A percentile compares a stretch with the other conserved stretches of the same genome.
Evolutionary conservation across 2,329 filamentous ascomycete species (phyloP).

Genomic region (Helminthosporium solani): DNA sequence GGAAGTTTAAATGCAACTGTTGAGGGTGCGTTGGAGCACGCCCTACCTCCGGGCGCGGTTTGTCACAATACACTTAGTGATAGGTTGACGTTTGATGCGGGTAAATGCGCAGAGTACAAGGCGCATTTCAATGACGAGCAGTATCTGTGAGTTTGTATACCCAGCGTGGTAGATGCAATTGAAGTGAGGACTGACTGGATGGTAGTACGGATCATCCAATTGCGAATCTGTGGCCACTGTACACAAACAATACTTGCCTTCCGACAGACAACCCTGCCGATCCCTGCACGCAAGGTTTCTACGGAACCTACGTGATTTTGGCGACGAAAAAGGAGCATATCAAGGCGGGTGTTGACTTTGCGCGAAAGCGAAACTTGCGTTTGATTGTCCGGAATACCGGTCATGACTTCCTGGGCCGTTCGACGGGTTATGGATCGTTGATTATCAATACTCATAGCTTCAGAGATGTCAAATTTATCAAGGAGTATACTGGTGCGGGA

Average conservation of each 20-base stretch:
- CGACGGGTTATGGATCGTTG: slow-evolving; percentile 35
- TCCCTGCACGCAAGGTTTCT: slow-evolving; percentile 35
- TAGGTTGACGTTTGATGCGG: slow-evolving; percentile 24
- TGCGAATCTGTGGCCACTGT: slow-evolving; percentile 35
- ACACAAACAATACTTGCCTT: slow-evolving; percentile 39
- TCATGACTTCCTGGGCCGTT: slow-evolving; percentile 41
- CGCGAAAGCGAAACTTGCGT: slow-evolving; percentile 32
- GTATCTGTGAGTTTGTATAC: slow-evolving; percentile 27
- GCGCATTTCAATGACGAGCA: slow-evolving; percentile 33
- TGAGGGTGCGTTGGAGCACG: slow-evolving; percentile 26
- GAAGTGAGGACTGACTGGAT: slow-evolving; percentile 2
- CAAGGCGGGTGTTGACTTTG: slow-evolving; percentile 38
- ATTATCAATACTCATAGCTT: slow-evolving; percentile 43
- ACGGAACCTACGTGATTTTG: slow-evolving; percentile 36
- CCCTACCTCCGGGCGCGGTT: slow-evolving; percentile 31
- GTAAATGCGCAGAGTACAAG: slow-evolving; percentile 27
- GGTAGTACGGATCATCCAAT: slow-evolving; percentile 35
- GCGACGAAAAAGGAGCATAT: slow-evolving; percentile 36
- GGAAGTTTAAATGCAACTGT: slow-evolving; percentile 31
- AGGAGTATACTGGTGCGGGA: slow-evolving; percentile 34
- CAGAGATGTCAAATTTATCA: slow-evolving; percentile 31
- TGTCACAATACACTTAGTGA: slow-evolving; percentile 31
- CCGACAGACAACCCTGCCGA: slow-evolving; percentile 24
- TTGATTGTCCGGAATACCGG: slow-evolving; percentile 40
- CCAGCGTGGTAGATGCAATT: background rate